These are phyloP conservation scores for Boletus edulis DNA, from an alignment of 768 basidiomycete genomes.

Conservation along the genomic window DNA sequence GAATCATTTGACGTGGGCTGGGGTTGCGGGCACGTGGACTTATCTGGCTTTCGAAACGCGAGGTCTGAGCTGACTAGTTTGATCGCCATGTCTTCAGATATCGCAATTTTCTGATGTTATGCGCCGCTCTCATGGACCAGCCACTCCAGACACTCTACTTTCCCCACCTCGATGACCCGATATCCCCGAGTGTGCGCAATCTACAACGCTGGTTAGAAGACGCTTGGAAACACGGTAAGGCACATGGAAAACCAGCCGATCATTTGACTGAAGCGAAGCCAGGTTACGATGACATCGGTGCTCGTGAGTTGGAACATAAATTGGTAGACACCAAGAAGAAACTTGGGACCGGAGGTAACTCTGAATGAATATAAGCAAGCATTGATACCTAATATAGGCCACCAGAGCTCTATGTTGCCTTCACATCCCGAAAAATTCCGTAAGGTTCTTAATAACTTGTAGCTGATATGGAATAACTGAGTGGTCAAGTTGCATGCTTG, in stretches of 20 bases:
- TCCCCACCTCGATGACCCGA: constrained; percentile 52
- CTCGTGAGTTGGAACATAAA: constrained; percentile 49
- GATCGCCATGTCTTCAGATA: constrained; percentile 47
- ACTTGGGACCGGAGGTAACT: constrained; percentile 77
- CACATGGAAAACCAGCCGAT: neutral
- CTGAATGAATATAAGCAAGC: neutral
- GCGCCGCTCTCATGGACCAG: constrained; percentile 70
- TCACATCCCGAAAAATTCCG: constrained; percentile 79
- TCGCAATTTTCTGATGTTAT: constrained; percentile 80
- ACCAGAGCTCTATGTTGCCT: constrained; percentile 75
- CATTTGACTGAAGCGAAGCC: neutral
- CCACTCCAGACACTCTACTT: constrained; percentile 58
- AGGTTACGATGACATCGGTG: constrained; percentile 78
- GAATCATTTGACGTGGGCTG: constrained; percentile 64
- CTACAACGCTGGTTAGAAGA: constrained; percentile 78
- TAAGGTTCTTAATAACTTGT: constrained; percentile 37
- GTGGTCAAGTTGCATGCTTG: constrained; percentile 44
- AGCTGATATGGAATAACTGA: neutral
- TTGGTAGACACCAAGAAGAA: constrained; percentile 62
- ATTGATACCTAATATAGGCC: neutral
- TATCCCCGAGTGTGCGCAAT: constrained; percentile 66
- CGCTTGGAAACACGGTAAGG: constrained; percentile 70
- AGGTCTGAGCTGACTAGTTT: neutral
- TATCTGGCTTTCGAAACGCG: neutral
- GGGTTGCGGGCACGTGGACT: constrained; percentile 65